Evolutionary conservation across 78 protist species (phyloP).

Genomic region (Salpingoeca rosetta): DNA sequence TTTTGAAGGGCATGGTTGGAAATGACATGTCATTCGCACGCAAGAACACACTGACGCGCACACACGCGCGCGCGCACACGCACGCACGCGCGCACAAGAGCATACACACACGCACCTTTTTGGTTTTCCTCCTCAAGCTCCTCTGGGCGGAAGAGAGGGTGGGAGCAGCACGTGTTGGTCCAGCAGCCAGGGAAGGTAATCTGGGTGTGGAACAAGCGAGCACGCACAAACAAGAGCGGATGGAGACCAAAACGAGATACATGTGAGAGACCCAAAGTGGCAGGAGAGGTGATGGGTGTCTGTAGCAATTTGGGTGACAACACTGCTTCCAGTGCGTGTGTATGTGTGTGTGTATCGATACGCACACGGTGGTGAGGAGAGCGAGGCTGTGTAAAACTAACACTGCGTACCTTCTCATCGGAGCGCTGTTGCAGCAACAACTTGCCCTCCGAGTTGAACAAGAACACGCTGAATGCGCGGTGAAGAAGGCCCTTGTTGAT

Average conservation of each 20-base stretch:
- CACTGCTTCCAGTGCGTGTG: no score
- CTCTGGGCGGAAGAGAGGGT: conserved; percentile 42
- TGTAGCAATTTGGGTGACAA: no score
- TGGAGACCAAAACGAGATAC: neutral
- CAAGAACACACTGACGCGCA: no score
- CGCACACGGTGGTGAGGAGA: no score
- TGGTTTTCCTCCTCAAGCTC: conserved; percentile 35
- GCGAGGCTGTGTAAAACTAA: no score
- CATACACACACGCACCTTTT: neutral
- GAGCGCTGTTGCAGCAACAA: conserved; percentile 73
- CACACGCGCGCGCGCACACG: no score
- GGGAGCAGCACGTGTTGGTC: conserved; percentile 87
- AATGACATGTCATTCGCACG: no score
- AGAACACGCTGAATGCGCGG: conserved; percentile 73
- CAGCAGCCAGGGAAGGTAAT: conserved; percentile 68
- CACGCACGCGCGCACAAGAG: no score
- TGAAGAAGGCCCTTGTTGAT: conserved; percentile 54
- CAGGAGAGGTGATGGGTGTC: neutral
- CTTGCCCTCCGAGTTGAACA: conserved; percentile 48
- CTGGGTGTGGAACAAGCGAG: neutral
- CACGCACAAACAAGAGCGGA: no score
- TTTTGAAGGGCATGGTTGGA: neutral
- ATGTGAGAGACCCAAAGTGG: neutral
- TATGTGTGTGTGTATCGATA: no score
- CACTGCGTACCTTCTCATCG: conserved; percentile 27